Evolutionary conservation across 345 rosid species (phyloP), one percentile per base, ranked within the genome.

Genomic region (Brassica cretica): DNA sequence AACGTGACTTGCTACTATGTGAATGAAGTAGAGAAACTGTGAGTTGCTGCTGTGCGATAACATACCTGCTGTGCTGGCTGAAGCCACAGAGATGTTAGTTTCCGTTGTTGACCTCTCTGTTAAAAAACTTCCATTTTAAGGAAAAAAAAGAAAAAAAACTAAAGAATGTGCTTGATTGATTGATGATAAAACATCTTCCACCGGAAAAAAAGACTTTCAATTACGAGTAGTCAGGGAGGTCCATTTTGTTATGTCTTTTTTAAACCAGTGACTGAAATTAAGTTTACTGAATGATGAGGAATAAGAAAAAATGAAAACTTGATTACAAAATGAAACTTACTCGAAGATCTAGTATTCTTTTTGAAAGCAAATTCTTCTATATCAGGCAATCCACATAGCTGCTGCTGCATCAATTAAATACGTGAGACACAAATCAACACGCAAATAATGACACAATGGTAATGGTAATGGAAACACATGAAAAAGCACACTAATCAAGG

Each of bases 341-440:
- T 59, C 33, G 63, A 65, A 24, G 84, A 75, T 74, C 56, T 78
- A 18, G 75, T 81, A 9, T 75, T 74, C 82, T 83, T 83, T 46
- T 78, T 89, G 79, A 14, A 91, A 4, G 92, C 88, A 83, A 90
- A 93, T 14, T 89, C 97, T 87, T 93, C 97, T 15, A 91, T 91
- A 76, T 89, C 97, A 8, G 91, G 97, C 24, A 85, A 78, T 30
- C 80, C 78, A 61, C 84, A 64, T 16, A 39, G 65, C 92, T 86
- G 41, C 91, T 86, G 87, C 82, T 37, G 44, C 44, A 73, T 10
- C 76, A 74, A 35, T 53, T 56, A 61, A 51, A 74, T 1, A 64
- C 24, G 33, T 5, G 44, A 66, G 60, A 58, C 29, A 30, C 25
- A 37, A 46, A 72, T 15, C 51, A 59, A 41, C 56, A 11, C 33